These are phyloP conservation scores for Globisporangium emineosum DNA, from an alignment of 352 stramenopile genomes.

Conservation along the genomic window DNA sequence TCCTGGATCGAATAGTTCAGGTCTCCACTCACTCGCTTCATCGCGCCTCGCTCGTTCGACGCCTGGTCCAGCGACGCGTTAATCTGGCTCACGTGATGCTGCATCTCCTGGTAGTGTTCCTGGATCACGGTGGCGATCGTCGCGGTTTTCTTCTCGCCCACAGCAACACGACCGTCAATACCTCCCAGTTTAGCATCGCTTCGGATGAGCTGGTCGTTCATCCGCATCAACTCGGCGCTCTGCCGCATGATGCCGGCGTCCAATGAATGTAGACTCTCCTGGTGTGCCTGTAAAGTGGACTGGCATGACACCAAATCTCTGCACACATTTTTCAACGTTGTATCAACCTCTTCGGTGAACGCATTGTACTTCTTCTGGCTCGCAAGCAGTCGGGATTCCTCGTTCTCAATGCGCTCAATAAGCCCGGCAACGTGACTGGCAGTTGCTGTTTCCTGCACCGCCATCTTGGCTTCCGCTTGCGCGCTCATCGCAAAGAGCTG, in stretches of 20 bases:
- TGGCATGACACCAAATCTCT: conserved; percentile 30
- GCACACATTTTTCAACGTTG: conserved; percentile 26
- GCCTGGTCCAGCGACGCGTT: conserved; percentile 29
- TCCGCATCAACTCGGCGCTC: conserved; percentile 29
- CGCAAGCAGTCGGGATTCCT: conserved; percentile 20
- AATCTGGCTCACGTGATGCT: conserved; percentile 27
- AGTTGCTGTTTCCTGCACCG: conserved; percentile 22
- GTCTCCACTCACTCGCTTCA: conserved; percentile 36
- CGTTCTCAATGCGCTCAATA: conserved; percentile 22
- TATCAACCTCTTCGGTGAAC: conserved; percentile 30
- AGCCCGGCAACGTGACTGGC: conserved; percentile 23
- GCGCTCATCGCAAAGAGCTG: conserved; percentile 28
- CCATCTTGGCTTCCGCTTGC: conserved; percentile 23
- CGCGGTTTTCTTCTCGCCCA: conserved; percentile 44
- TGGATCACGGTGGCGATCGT: conserved; percentile 30
- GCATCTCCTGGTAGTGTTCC: conserved; percentile 44
- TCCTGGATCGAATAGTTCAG: conserved; percentile 43
- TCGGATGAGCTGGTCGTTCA: conserved; percentile 28
- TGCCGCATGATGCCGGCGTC: conserved; percentile 28
- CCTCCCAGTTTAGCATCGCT: conserved; percentile 31
- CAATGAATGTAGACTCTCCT: conserved; percentile 27
- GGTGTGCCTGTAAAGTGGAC: conserved; percentile 27
- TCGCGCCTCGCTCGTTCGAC: conserved; percentile 30
- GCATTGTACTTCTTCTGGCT: conserved; percentile 20
- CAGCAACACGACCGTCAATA: conserved; percentile 36